Evolutionary conservation across 176 grass and related monocot species (phyloP).

Genomic region (barley (Hordeum vulgare)): DNA sequence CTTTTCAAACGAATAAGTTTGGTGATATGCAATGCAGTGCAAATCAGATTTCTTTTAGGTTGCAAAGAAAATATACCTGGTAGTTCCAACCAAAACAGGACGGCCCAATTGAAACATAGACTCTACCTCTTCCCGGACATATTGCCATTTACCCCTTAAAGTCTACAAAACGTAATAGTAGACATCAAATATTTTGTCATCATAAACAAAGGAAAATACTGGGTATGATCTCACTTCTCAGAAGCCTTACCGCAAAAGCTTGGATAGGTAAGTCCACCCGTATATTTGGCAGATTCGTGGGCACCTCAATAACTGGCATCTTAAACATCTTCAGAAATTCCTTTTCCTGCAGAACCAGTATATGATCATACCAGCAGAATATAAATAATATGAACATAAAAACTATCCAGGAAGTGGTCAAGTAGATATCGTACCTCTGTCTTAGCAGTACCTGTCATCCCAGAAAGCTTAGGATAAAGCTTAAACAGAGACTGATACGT

Average conservation of each 20-base stretch:
- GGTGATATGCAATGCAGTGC: not conserved
- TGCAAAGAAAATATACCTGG: slow-evolving; percentile 53
- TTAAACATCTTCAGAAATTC: slow-evolving; percentile 99
- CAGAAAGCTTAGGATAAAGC: slow-evolving; percentile 96
- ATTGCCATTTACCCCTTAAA: slow-evolving; percentile 88
- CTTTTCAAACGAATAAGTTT: not conserved
- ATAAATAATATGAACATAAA: slow-evolving; percentile 5
- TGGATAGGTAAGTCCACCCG: slow-evolving; percentile 84
- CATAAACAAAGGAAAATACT: not conserved
- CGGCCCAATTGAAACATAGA: slow-evolving; percentile 80
- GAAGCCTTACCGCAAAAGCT: slow-evolving; percentile 82
- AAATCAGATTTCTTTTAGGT: not conserved
- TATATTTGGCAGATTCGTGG: slow-evolving; percentile 94
- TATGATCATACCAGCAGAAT: not conserved
- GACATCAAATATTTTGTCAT: slow-evolving; percentile 4
- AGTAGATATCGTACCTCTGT: slow-evolving; percentile 67
- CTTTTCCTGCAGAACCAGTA: slow-evolving; percentile 65
- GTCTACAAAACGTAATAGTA: slow-evolving; percentile 51
- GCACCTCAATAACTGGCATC: slow-evolving; percentile 94
- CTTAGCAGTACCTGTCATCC: slow-evolving; percentile 98
- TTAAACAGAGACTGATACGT: slow-evolving; percentile 98
- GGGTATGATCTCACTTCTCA: not conserved
- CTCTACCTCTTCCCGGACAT: slow-evolving; percentile 82
- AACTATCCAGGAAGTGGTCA: slow-evolving; percentile 5
- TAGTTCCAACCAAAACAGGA: slow-evolving; percentile 94